A percentile compares a stretch with the other conserved stretches of the same genome.
Evolutionary conservation across 306 rosid species (phyloP).

Genomic region (Quillaja saponaria): DNA sequence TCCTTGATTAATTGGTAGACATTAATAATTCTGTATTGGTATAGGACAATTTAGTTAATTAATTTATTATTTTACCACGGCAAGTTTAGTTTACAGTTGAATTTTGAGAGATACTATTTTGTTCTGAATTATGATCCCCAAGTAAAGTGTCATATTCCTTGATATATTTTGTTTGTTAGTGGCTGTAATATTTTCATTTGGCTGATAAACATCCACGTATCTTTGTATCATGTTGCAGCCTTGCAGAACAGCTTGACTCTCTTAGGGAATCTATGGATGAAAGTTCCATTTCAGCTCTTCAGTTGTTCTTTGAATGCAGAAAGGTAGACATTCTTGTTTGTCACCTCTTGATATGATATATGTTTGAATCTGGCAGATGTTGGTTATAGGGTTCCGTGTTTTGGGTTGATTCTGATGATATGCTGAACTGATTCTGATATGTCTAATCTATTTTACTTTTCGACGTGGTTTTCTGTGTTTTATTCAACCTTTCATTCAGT

Average conservation of each 20-base stretch:
- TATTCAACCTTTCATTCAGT: neutral
- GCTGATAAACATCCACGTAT: conserved; percentile 17
- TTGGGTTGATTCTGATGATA: conserved; percentile 10
- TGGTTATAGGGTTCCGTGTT: conserved; percentile 17
- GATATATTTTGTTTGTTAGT: conserved; percentile 20
- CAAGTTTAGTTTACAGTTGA: too few species aligned
- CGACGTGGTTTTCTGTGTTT: conserved; percentile 9
- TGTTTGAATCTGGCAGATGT: conserved; percentile 11
- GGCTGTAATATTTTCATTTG: conserved; percentile 24
- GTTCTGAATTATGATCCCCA: too few species aligned
- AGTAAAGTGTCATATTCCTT: too few species aligned
- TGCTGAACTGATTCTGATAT: conserved; percentile 15
- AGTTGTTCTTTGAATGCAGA: conserved; percentile 74
- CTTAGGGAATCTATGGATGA: conserved; percentile 68
- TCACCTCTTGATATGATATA: conserved; percentile 17
- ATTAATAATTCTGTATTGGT: too few species aligned
- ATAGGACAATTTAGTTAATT: too few species aligned
- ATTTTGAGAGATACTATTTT: too few species aligned
- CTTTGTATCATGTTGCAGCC: conserved; percentile 61
- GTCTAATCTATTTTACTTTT: conserved; percentile 2
- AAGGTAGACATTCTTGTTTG: conserved; percentile 47
- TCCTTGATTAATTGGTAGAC: too few species aligned
- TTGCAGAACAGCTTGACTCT: conserved; percentile 89
- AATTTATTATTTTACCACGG: too few species aligned
- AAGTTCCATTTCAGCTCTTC: conserved; percentile 56